Conservation (phyloP, 2,329 filamentous ascomycete genomes). For the Sclerotinia nivalis region DNA sequence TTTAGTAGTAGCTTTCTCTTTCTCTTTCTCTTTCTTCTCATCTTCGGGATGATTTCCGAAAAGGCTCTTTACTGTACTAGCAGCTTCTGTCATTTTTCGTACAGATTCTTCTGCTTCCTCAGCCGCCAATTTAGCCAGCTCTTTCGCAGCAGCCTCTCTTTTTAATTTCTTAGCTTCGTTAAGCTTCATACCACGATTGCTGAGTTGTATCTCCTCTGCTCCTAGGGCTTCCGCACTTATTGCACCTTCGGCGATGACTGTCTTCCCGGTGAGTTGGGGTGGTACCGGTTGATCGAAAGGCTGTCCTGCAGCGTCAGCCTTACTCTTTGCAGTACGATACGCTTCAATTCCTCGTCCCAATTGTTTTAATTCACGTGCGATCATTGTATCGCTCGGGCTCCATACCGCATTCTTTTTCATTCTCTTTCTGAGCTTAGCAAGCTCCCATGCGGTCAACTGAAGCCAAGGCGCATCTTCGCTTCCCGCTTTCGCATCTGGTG, state of each 20-base stretch:
- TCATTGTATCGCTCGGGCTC: slow-evolving; percentile 84
- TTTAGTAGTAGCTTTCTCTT: slow-evolving; percentile 29
- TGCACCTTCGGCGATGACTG: slow-evolving; percentile 59
- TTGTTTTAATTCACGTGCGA: slow-evolving; percentile 71
- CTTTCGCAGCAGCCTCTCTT: slow-evolving; percentile 71
- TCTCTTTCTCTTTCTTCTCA: slow-evolving; percentile 24
- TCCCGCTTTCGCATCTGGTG: slow-evolving; percentile 58
- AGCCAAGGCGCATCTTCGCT: slow-evolving; percentile 65
- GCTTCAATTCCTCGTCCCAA: slow-evolving; percentile 67
- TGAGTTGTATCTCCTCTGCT: slow-evolving; percentile 62
- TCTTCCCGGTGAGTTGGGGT: slow-evolving; percentile 40
- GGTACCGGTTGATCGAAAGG: slow-evolving; percentile 52
- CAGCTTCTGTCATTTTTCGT: slow-evolving; percentile 53
- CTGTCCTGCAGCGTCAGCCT: slow-evolving; percentile 65
- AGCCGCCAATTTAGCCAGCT: slow-evolving; percentile 60
- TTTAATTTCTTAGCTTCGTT: slow-evolving; percentile 81
- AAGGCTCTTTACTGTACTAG: slow-evolving; percentile 48
- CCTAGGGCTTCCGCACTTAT: slow-evolving; percentile 54
- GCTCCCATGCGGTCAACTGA: slow-evolving; percentile 63
- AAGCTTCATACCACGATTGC: slow-evolving; percentile 74
- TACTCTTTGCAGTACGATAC: slow-evolving; percentile 61
- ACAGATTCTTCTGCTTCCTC: slow-evolving; percentile 62
- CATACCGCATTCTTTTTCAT: slow-evolving; percentile 93
- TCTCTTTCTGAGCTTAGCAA: slow-evolving; percentile 71
- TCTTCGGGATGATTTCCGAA: slow-evolving; percentile 34